phyloP scores from a whole-genome alignment of 148 eudicot species.

The Pharnaceum exiguum region DNA sequence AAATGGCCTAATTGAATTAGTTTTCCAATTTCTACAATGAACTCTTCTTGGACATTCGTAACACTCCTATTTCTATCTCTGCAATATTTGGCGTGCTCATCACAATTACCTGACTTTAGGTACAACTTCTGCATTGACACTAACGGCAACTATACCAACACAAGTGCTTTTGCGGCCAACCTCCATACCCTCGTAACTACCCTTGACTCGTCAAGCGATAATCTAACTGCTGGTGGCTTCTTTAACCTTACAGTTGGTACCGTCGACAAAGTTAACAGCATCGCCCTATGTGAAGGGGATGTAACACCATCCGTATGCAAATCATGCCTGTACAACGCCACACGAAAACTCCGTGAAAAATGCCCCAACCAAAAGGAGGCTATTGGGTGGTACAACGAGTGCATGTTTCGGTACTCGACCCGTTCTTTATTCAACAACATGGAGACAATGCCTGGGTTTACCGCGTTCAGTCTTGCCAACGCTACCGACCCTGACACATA shows the following conservation, averaged over 20 bases:
- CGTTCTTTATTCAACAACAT: neutral
- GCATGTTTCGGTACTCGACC: slow-evolving; percentile 35
- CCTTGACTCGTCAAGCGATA: neutral
- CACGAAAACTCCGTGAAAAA: neutral
- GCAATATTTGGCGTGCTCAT: no score
- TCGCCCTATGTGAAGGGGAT: slow-evolving; percentile 43
- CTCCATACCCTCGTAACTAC: neutral
- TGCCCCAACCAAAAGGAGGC: slow-evolving; percentile 29
- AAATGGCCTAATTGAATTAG: no score
- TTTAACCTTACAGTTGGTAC: slow-evolving; percentile 2
- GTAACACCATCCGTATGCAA: slow-evolving; percentile 11
- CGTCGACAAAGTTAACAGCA: slow-evolving; percentile 23
- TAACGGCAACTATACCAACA: neutral
- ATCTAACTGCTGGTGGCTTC: neutral
- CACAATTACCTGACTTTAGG: neutral
- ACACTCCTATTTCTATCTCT: no score
- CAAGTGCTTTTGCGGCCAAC: neutral
- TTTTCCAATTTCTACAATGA: no score
- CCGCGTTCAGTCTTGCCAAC: no score
- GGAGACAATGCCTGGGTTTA: neutral
- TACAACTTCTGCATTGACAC: neutral
- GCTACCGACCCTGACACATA: neutral
- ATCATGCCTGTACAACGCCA: slow-evolving; percentile 13
- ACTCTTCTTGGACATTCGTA: no score
- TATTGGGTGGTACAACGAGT: slow-evolving; percentile 20